A percentile compares a stretch with the other conserved stretches of the same genome.
Conservation (phyloP, 345 rosid species). For the Ceriops decandra region DNA sequence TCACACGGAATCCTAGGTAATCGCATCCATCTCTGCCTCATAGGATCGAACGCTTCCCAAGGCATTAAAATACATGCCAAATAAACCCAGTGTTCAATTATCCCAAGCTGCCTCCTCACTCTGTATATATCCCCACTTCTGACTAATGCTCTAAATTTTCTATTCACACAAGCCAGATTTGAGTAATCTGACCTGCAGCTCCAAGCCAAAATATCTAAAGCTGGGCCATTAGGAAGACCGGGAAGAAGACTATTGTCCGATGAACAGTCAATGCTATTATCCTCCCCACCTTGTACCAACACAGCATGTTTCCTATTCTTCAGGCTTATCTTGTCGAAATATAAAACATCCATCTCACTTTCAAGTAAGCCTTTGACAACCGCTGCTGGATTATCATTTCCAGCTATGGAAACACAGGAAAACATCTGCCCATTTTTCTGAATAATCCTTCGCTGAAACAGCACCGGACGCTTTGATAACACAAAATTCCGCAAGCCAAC, state of each 20-base stretch:
- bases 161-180: conserved; percentile 36
- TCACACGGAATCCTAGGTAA: conserved; percentile 42
- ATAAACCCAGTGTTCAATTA: conserved; percentile 43
- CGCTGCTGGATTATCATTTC: conserved; percentile 17
- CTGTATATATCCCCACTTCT: conserved; percentile 39
- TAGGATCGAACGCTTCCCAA: conserved; percentile 47
- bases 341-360: conserved; percentile 16
- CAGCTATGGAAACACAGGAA: conserved; percentile 17
- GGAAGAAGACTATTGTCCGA: conserved; percentile 29
- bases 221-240: conserved; percentile 32
- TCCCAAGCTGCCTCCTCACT: conserved; percentile 32
- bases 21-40: conserved; percentile 37
- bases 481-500: conserved; percentile 15
- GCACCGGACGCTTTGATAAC: background rate
- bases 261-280: conserved; percentile 14
- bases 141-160: conserved; percentile 30
- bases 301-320: conserved; percentile 14
- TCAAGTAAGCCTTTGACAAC: conserved; percentile 15
- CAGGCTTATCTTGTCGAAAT: conserved; percentile 13
- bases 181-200: conserved; percentile 37
- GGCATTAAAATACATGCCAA: conserved; percentile 38
- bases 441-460: conserved; percentile 2
- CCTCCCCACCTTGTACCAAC: conserved; percentile 20
- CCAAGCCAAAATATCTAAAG: conserved; percentile 37
- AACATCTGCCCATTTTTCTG: conserved; percentile 21